These are phyloP conservation scores for Diaporthe helianthi DNA, from an alignment of 2,329 filamentous ascomycete genomes.

Conservation along the genomic window DNA sequence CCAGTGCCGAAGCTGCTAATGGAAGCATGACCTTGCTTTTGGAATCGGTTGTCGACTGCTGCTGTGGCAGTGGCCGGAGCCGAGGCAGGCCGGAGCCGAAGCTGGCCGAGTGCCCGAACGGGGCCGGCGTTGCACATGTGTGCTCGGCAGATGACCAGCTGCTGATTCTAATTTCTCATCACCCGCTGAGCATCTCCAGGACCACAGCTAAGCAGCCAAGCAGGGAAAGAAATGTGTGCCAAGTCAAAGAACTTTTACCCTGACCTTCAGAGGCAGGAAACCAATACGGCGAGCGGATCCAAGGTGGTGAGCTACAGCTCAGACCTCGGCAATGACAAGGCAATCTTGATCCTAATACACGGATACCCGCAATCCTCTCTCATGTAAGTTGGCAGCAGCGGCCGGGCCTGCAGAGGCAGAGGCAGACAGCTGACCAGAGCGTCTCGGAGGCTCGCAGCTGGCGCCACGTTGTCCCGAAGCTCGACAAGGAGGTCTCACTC, in stretches of 20 bases:
- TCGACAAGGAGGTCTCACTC: slow-evolving; percentile 49
- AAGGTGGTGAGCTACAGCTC: slow-evolving; percentile 38
- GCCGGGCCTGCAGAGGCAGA: too few species aligned
- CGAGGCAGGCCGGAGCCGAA: not conserved
- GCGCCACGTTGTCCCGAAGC: slow-evolving; percentile 44
- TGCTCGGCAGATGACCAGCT: not conserved
- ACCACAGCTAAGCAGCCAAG: not conserved
- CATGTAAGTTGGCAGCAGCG: slow-evolving; percentile 28
- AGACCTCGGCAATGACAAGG: slow-evolving; percentile 36
- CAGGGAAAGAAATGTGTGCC: slow-evolving; percentile 13
- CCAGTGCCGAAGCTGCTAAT: not conserved
- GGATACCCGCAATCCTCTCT: slow-evolving; percentile 53
- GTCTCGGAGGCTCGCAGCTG: slow-evolving; percentile 33
- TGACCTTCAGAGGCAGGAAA: slow-evolving; percentile 35
- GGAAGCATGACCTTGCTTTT: not conserved
- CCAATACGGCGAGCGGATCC: slow-evolving; percentile 37
- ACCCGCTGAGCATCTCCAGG: not conserved
- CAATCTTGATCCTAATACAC: slow-evolving; percentile 51
- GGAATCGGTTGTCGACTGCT: too few species aligned
- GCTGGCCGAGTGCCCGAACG: not conserved
- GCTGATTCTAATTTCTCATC: not conserved
- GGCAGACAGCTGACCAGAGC: not conserved
- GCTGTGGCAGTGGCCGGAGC: too few species aligned
- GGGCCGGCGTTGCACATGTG: not conserved
- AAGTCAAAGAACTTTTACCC: slow-evolving; percentile 37